Evolutionary conservation across 2,329 filamentous ascomycete species (phyloP).

Genomic region (Orbilia oligospora): DNA sequence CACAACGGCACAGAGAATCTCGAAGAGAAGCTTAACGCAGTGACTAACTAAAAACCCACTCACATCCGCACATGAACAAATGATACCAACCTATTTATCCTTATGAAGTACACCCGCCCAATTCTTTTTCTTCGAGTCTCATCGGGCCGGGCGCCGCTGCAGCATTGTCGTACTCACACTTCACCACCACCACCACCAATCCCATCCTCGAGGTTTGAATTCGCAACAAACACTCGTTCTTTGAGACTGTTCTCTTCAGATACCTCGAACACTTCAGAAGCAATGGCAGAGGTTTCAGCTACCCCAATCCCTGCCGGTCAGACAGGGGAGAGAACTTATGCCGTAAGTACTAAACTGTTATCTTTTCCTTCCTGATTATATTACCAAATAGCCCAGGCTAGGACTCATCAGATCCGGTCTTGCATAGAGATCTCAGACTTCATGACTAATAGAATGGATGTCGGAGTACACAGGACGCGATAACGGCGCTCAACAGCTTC

Average conservation of each 20-base stretch:
- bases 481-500: constrained; percentile 80
- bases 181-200: background rate
- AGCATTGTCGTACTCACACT: background rate
- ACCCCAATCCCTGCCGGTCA: background rate
- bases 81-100: constrained; percentile 19
- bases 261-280: constrained; percentile 3
- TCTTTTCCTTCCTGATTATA: background rate
- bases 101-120: constrained; percentile 35
- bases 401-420: background rate
- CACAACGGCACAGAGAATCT: background rate
- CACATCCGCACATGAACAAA: background rate
- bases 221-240: constrained; percentile 12
- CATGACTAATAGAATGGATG: constrained; percentile 22
- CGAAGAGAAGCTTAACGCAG: background rate
- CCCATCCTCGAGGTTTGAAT: background rate
- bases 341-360: constrained; percentile 33
- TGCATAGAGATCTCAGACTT: background rate
- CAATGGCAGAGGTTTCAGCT: constrained; percentile 25
- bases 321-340: constrained; percentile 44
- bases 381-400: background rate
- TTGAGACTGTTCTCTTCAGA: constrained; percentile 15
- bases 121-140: constrained; percentile 9
- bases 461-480: constrained; percentile 73
- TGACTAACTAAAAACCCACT: background rate
- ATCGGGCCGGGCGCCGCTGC: constrained; percentile 12